phyloP scores from a whole-genome alignment of 2,329 filamentous ascomycete genomes.

The Incumbomyces delicatus region DNA sequence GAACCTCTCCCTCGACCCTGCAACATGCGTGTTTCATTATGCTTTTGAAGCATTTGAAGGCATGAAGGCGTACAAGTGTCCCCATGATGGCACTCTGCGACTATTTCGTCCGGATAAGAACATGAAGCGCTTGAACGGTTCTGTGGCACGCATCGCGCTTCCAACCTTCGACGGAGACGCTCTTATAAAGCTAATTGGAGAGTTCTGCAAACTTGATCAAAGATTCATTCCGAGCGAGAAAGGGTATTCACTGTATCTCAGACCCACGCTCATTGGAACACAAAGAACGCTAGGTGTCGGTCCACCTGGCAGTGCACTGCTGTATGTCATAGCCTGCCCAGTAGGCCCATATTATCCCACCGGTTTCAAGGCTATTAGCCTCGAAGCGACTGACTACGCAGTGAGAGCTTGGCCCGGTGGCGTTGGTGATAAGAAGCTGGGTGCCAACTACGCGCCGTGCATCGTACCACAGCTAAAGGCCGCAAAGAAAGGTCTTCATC shows the following conservation, averaged over 20 bases:
- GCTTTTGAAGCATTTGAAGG: slow-evolving; percentile 97
- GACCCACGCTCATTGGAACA: slow-evolving; percentile 94
- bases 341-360: slow-evolving; percentile 98
- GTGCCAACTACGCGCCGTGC: slow-evolving; percentile 98
- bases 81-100: slow-evolving; percentile 64
- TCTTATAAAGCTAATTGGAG: slow-evolving; percentile 70
- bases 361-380: slow-evolving; percentile 90
- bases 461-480: slow-evolving; percentile 93
- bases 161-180: slow-evolving; percentile 69
- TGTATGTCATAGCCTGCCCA: slow-evolving; percentile 91
- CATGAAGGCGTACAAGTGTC: slow-evolving; percentile 93
- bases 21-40: slow-evolving; percentile 97
- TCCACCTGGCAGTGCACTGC: slow-evolving; percentile 79
- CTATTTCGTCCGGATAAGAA: slow-evolving; percentile 94
- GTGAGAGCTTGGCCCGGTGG: slow-evolving; percentile 96
- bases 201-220: slow-evolving; percentile 70
- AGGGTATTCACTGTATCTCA: slow-evolving; percentile 91
- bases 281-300: slow-evolving; percentile 88
- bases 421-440: slow-evolving; percentile 95
- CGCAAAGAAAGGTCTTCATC: slow-evolving; percentile 83
- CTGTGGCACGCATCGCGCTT: slow-evolving; percentile 79
- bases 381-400: slow-evolving; percentile 94
- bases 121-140: slow-evolving; percentile 91
- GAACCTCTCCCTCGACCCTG: slow-evolving; percentile 91
- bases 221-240: slow-evolving; percentile 77